Percentiles rank a stretch among this genome's conserved stretches.
phyloP scores from a whole-genome alignment of 805 yeast species.

The Teunomyces panamensis region DNA sequence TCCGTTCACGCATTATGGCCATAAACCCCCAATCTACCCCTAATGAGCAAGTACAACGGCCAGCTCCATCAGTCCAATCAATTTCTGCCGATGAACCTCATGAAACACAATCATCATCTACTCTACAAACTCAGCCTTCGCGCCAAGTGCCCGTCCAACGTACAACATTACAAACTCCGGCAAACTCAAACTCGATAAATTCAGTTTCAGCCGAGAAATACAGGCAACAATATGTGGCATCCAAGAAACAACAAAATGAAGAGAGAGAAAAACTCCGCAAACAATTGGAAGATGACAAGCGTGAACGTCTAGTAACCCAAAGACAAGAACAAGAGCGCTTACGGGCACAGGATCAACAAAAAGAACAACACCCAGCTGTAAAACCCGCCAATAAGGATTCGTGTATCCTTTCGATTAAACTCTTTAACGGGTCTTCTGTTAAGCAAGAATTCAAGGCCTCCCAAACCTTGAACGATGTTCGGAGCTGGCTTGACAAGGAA shows the following conservation, averaged over 20 bases:
- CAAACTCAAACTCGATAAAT: neutral
- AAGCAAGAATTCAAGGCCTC: conserved; percentile 46
- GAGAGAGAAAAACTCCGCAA: conserved; percentile 57
- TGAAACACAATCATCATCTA: neutral
- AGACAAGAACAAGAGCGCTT: conserved; percentile 5
- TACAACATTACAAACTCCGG: neutral
- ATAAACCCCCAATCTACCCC: conserved; percentile 4
- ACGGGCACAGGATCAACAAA: conserved; percentile 11
- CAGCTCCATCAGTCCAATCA: neutral
- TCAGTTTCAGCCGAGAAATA: conserved; percentile 2
- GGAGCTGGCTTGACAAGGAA: conserved; percentile 56
- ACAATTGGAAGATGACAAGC: conserved; percentile 51
- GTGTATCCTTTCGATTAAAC: conserved; percentile 54
- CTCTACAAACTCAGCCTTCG: neutral
- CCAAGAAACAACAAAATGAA: conserved; percentile 40
- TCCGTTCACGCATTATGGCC: conserved; percentile 22
- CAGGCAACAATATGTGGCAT: conserved; percentile 3
- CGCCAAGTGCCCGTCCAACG: neutral
- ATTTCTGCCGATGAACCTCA: neutral
- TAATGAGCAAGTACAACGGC: neutral
- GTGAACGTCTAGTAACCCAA: conserved; percentile 34
- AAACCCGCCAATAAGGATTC: conserved; percentile 17
- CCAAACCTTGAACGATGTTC: conserved; percentile 52
- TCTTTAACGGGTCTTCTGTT: conserved; percentile 64
- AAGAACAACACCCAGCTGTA: conserved; percentile 11